Conservation (phyloP, 2,329 filamentous ascomycete genomes). For the Phaeoacremonium minimum region DNA sequence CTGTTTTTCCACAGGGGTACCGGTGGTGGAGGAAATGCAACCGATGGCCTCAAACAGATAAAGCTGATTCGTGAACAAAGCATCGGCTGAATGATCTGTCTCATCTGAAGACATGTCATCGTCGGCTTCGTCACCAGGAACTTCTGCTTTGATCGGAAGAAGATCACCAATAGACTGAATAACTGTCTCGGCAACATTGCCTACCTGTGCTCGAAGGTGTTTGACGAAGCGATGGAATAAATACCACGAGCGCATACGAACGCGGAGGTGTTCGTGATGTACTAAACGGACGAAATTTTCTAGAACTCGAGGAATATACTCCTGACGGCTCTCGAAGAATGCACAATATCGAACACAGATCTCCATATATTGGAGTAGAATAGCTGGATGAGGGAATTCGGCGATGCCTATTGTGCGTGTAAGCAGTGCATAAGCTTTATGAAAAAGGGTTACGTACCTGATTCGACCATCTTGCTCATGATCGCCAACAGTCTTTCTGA, state of each 20-base stretch:
- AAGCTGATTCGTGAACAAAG: constrained; percentile 84
- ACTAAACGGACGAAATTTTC: constrained; percentile 89
- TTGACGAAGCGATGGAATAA: constrained; percentile 91
- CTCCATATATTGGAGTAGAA: constrained; percentile 96
- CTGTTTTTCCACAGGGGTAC: constrained; percentile 79
- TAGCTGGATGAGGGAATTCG: constrained; percentile 82
- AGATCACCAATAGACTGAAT: constrained; percentile 88
- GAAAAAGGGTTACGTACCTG: constrained; percentile 67
- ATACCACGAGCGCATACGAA: constrained; percentile 93
- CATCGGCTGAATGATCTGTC: constrained; percentile 83
- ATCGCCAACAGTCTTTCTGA: constrained; percentile 81
- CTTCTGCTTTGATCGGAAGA: constrained; percentile 83
- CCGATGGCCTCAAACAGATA: constrained; percentile 95
- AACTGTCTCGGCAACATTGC: constrained; percentile 84
- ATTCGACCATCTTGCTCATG: constrained; percentile 95
- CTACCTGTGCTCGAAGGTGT: constrained; percentile 77
- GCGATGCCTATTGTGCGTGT: constrained; percentile 80
- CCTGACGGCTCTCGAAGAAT: constrained; percentile 83
- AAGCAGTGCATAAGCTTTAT: constrained; percentile 4
- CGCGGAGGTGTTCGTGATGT: constrained; percentile 81
- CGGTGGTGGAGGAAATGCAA: constrained; percentile 77
- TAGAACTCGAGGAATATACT: constrained; percentile 79
- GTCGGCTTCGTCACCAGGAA: constrained; percentile 72
- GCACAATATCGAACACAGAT: constrained; percentile 91
- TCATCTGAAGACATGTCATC: constrained; percentile 96